Conservation (phyloP, 1,139 yeast genomes). For the Saccharomyces pastorianus region DNA sequence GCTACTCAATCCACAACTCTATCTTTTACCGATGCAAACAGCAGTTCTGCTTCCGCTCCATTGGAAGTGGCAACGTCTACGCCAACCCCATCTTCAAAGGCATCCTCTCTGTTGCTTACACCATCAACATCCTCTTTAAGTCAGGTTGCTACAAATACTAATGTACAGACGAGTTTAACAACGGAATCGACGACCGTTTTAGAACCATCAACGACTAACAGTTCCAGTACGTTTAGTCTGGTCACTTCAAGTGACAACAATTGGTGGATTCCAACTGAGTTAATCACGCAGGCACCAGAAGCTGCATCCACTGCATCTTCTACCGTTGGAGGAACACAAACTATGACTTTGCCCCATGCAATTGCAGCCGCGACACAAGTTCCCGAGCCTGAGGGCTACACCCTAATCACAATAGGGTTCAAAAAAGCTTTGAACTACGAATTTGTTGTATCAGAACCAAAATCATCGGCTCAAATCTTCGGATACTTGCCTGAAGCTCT, state of each 20-base stretch:
- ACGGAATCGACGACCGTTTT: slow-evolving; percentile 4
- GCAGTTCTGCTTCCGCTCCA: neutral
- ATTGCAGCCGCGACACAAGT: slow-evolving; percentile 40
- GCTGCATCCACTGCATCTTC: slow-evolving; percentile 21
- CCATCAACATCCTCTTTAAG: neutral
- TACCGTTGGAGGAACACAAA: slow-evolving; percentile 34
- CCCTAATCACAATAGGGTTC: slow-evolving; percentile 62
- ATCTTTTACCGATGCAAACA: neutral
- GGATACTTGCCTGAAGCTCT: slow-evolving; percentile 57
- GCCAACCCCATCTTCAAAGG: neutral
- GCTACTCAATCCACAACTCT: neutral
- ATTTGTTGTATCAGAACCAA: slow-evolving; percentile 56
- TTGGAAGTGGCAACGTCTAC: neutral
- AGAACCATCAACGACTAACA: slow-evolving; percentile 3
- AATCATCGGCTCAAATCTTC: slow-evolving; percentile 70
- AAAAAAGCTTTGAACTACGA: slow-evolving; percentile 60
- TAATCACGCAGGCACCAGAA: slow-evolving; percentile 26
- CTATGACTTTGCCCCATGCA: slow-evolving; percentile 60
- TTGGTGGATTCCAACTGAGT: slow-evolving; percentile 34
- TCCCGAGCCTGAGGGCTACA: slow-evolving; percentile 34
- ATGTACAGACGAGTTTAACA: neutral
- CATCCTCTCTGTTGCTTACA: neutral
- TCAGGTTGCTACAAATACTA: neutral
- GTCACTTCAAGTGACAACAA: slow-evolving; percentile 15
- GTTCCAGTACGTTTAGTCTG: slow-evolving; percentile 9